Conservation (phyloP, 805 yeast species). For the Saccharomycopsis olivae region DNA sequence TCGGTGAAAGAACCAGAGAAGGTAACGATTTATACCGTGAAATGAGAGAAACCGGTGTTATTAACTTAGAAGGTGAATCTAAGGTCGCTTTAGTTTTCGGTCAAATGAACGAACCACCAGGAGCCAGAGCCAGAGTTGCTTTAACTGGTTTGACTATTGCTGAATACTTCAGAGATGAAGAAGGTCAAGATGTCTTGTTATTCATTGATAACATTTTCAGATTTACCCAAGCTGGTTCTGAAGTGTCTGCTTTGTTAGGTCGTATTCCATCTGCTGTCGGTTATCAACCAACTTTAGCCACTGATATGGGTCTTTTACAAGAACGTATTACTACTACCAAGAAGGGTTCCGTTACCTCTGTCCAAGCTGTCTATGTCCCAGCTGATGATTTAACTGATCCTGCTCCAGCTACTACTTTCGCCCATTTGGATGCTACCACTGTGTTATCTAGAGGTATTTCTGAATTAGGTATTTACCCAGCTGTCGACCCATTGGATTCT, state of each 20-base stretch:
- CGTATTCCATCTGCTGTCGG: conserved; percentile 99
- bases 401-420: conserved; percentile 99
- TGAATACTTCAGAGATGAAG: conserved; percentile 99
- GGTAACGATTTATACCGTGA: conserved; percentile 99
- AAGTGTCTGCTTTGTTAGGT: conserved; percentile 98
- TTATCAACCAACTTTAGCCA: conserved; percentile 99
- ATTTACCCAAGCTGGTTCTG: conserved; percentile 99
- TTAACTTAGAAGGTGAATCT: conserved; percentile 98
- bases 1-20: conserved; percentile 99
- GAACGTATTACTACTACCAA: conserved; percentile 99
- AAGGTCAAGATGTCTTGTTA: conserved; percentile 99
- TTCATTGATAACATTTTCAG: conserved; percentile 99
- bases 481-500: conserved; percentile 99
- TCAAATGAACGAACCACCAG: conserved; percentile 99
- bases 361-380: conserved; percentile 99
- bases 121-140: conserved; percentile 60
- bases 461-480: conserved; percentile 99
- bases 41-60: conserved; percentile 99
- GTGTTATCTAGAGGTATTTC: conserved; percentile 99
- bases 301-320: conserved; percentile 99
- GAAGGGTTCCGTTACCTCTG: conserved; percentile 99
- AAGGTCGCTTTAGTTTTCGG: conserved; percentile 99
- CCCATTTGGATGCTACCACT: conserved; percentile 99
- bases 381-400: conserved; percentile 99
- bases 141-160: conserved; percentile 14